Evolutionary conservation across 106 monocot species (phyloP), one percentile per base, ranked within the genome.

Genomic region (Vanilla planifolia): DNA sequence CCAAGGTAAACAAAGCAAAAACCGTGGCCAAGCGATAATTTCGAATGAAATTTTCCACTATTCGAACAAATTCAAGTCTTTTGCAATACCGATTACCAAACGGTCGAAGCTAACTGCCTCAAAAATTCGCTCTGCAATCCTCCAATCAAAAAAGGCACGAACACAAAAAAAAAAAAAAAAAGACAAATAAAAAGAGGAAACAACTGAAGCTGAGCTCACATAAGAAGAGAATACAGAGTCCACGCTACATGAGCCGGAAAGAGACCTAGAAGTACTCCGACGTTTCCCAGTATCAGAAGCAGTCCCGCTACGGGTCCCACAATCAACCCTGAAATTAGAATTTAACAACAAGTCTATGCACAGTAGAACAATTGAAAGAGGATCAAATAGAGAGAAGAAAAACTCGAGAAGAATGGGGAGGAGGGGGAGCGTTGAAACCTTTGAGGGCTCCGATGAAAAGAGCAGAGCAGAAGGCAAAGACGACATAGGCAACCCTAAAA

Each of bases 171-270:
- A 66, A 27, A 14, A 25, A 72, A 24, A 68, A 62, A 63, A 58
- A 41, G 30, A 4, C 6, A 73, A 68, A 15, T 0, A 30, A n/a
- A 27, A 0, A 34, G 17, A 66, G 11, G 30, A 23, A 55, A 30
- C 1, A 36, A 37, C 8, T 52, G 23, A 34, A 53, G n/a, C 32
- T 9, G 19, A 65, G 47, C 68, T 71, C 36, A 89, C 89, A 71
- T 73, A 71, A 89, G 10, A 14, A 89, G 62, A n/a, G 89, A 78
- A 40, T 83, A 81, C 19, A 86, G 68, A 0, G 81, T 80, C 89
- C 94, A 95, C 29, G 48, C 80, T 1, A 95, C 80, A 72, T 95
- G 94, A 41, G 81, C 85, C 19, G 94, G 94, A 26, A 80, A 84
- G 34, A 95, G 68, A 16, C 61, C 76, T 0, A 95, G 40, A 15